Evolutionary conservation across 225 moss, liverwort and hornwort species (phyloP), one percentile per base, ranked within the genome.

Genomic region (Thuidium tamariscinum): DNA sequence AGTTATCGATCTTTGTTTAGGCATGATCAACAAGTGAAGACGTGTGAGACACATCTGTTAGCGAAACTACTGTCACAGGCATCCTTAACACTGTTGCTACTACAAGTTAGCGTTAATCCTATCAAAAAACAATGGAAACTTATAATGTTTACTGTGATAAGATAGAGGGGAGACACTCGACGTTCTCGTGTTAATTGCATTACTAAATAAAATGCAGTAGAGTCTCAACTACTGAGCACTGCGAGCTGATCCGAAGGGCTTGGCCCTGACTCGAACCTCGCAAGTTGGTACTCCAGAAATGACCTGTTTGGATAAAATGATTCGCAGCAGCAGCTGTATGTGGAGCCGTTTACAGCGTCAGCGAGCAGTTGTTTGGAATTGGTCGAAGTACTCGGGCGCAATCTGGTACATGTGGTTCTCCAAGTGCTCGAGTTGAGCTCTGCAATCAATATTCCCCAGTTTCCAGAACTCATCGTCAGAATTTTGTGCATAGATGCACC

Each of bases 341-440:
- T 65, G 67, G 8, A 82, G 48, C 7, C 54, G 20, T 59, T 11
- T 56, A 36, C 11, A 42, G 79, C 82, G 42, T 93, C 85, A 92
- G 39, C 93, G 90, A 34, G 90, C 90, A 82, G 89, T 92, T 74
- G 90, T 92, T 86, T 93, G 93, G 64, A 93, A 93, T 77, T 93
- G 93, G 26, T 86, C 86, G 32, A 93, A 93, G 65, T 93, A 93
- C 79, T 90, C 92, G 14, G 93, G 93, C 26, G 86, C 63, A 65
- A 93, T 93, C 81, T 93, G 90, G 84, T 93, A 93, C 93, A 92
- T 92, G 67, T 93, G 93, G 41, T 92, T 92, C 77, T 92, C 89
- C 82, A 89, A 79, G 82, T 93, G 93, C 76, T 90, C 88, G 22
- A 75, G 29, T 49, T 85, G 79, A 84, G 87, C 85, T 89, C 91